Evolutionary conservation across 352 stramenopile species (phyloP).

Genomic region (Bremia lactucae): DNA sequence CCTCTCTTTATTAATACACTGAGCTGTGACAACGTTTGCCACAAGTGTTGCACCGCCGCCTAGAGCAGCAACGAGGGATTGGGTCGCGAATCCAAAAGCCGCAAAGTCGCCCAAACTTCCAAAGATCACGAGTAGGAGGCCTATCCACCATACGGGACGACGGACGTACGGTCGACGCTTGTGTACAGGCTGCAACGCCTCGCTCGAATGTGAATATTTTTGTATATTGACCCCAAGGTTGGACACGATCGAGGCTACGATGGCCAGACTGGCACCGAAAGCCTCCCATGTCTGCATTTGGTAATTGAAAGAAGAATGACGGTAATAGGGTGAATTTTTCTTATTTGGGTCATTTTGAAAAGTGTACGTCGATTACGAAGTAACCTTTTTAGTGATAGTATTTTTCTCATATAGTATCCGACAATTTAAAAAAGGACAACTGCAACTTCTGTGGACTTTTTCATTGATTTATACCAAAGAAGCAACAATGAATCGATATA

Average conservation of each 20-base stretch:
- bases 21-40: conserved; percentile 79
- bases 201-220: conserved; percentile 76
- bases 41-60: conserved; percentile 80
- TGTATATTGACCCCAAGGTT: conserved; percentile 88
- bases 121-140: conserved; percentile 61
- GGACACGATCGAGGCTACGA: conserved; percentile 72
- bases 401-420: conserved; percentile 9
- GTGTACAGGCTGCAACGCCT: conserved; percentile 29
- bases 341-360: conserved; percentile 1
- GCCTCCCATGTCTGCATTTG: conserved; percentile 60
- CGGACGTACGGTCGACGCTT: conserved; percentile 66
- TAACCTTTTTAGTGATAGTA: too few species aligned
- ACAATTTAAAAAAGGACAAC: conserved; percentile 13
- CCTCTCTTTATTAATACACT: conserved; percentile 76
- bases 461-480: too few species aligned
- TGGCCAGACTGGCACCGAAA: conserved; percentile 70
- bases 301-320: conserved; percentile 3
- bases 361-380: too few species aligned
- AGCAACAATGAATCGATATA: conserved; percentile 88
- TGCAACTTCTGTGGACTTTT: conserved; percentile 1
- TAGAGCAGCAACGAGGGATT: conserved; percentile 81
- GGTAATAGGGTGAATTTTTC: not conserved
- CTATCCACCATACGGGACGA: conserved; percentile 84
- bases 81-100: conserved; percentile 84
- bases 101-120: conserved; percentile 83